A percentile compares a stretch with the other conserved stretches of the same genome.
Conservation (phyloP, 345 rosid genomes). For the Lepidium africanum region DNA sequence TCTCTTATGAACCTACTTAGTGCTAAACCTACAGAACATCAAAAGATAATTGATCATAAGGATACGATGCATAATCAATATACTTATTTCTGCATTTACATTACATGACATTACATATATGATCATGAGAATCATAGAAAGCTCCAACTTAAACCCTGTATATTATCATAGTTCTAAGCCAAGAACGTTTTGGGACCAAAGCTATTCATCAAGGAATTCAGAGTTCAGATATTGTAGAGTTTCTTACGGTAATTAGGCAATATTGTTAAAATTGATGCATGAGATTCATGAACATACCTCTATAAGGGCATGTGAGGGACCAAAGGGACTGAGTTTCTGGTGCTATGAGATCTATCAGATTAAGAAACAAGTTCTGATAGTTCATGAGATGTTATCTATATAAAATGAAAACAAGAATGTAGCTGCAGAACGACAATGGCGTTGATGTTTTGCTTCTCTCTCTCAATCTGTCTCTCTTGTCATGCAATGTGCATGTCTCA, state of each 20-base stretch:
- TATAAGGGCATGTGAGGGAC: conserved; percentile 12
- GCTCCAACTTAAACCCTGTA: neutral
- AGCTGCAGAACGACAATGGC: conserved; percentile 24
- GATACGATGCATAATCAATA: neutral
- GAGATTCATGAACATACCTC: conserved; percentile 19
- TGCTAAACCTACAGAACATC: neutral
- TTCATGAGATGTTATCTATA: conserved; percentile 10
- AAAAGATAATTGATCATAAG: neutral
- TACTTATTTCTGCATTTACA: neutral
- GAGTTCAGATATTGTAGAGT: neutral
- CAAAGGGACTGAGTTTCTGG: neutral
- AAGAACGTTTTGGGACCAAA: neutral
- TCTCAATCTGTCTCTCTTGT: conserved; percentile 23
- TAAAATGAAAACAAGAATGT: conserved; percentile 5
- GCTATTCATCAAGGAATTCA: neutral
- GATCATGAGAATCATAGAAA: neutral
- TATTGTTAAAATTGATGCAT: neutral
- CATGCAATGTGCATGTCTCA: conserved; percentile 23
- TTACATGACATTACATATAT: neutral
- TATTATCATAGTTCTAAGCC: neutral
- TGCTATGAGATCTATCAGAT: neutral
- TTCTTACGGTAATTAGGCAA: neutral
- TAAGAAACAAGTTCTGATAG: conserved; percentile 22
- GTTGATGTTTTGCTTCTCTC: conserved; percentile 28
- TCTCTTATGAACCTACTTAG: conserved; percentile 26